These are phyloP conservation scores for Tricholoma matsutake DNA, from an alignment of 768 basidiomycete species.

Conservation along the genomic window DNA sequence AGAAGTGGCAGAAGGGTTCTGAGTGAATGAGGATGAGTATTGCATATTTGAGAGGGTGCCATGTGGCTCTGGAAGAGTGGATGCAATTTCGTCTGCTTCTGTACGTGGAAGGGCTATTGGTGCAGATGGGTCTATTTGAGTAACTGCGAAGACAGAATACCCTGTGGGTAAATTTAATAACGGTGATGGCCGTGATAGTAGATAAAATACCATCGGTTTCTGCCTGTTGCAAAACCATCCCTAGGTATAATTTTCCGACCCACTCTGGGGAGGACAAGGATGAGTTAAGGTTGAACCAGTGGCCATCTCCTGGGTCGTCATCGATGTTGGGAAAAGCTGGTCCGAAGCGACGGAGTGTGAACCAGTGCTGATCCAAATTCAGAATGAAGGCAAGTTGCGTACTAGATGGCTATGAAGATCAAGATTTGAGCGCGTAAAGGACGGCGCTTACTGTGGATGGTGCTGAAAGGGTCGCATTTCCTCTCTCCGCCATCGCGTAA, in stretches of 20 bases:
- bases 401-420: conserved; percentile 35
- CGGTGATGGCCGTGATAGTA: neutral
- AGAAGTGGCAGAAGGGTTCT: conserved; percentile 2
- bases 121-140: conserved; percentile 54
- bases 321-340: conserved; percentile 37
- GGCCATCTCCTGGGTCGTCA: conserved; percentile 28
- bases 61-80: conserved; percentile 52
- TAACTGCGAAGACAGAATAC: conserved; percentile 78
- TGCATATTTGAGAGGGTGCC: conserved; percentile 11
- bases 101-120: conserved; percentile 57
- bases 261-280: conserved; percentile 69
- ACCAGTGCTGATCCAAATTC: conserved; percentile 88
- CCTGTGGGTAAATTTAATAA: conserved; percentile 39
- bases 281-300: conserved; percentile 74
- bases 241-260: conserved; percentile 80
- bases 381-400: conserved; percentile 85
- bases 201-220: conserved; percentile 66
- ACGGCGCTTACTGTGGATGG: conserved; percentile 64
- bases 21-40: conserved; percentile 2
- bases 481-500: conserved; percentile 83
- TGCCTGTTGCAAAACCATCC: conserved; percentile 84
- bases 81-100: conserved; percentile 70
- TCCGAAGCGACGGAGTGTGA: conserved; percentile 81
- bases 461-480: conserved; percentile 75
- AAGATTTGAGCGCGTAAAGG: conserved; percentile 12